A percentile compares a stretch with the other conserved stretches of the same genome.
Conservation (phyloP, 345 rosid genomes). For the Eucalyptus polybractea region DNA sequence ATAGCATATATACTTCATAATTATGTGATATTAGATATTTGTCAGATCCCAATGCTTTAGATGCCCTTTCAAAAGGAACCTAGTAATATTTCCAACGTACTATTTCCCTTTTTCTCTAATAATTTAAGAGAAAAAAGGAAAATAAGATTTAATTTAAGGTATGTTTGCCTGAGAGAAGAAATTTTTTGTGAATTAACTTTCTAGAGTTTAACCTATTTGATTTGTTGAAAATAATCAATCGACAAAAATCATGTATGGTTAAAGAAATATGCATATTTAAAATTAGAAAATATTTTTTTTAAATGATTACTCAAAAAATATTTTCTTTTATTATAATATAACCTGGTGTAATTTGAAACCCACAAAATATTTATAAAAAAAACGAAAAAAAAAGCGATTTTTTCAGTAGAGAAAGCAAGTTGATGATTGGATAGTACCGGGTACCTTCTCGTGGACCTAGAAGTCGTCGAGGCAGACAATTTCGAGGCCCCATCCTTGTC, state of each 20-base stretch:
- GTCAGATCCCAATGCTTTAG: neutral
- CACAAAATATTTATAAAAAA: neutral
- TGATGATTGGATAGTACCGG: neutral
- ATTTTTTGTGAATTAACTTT: neutral
- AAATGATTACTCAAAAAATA: neutral
- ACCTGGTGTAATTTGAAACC: neutral
- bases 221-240: neutral
- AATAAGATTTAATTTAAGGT: neutral
- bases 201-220: neutral
- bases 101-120: neutral
- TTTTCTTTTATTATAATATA: too few species aligned
- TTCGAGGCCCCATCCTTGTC: neutral
- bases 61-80: neutral
- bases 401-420: neutral
- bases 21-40: neutral
- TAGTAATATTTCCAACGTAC: neutral
- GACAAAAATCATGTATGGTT: neutral
- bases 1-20: neutral
- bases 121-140: neutral
- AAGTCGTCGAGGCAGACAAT: neutral
- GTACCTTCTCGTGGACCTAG: neutral
- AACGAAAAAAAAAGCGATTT: neutral
- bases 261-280: neutral
- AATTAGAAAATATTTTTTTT: too few species aligned
- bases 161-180: accelerated